Base-by-base conservation (phyloP, 768 basidiomycete species). In the Pisolithus tinctorius region DNA sequence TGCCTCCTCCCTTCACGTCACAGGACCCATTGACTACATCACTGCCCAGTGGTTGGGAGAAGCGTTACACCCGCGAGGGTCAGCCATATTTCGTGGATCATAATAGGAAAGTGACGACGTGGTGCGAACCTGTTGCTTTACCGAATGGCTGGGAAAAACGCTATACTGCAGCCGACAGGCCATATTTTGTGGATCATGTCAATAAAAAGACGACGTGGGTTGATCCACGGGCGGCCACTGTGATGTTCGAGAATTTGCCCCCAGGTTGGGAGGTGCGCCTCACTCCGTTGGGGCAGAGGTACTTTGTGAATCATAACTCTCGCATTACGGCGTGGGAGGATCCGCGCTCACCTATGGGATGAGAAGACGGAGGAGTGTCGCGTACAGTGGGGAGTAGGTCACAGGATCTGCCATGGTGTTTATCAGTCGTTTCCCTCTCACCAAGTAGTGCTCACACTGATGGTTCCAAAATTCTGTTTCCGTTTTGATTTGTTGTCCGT, bases 181-280 rank as follows among this genome's bases (percentile, higher is more conserved):
- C 79, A 23, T 94, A 93, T 68, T 93, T 86, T 63, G 89, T 93
- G 52, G 92, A 95, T 65, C 93, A 93, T 65, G 84, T 78, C 58
- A 81, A 82, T 4, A 80, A 87, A 53, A 76, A 79, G 9, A 93
- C 91, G 38, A 86, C 88, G 20, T 93, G 92, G 92, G 77, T 80
- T 58, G 77, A 82, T 50, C 54, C 71, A 6, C 62, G 69, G 16
- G 61, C 66, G 44, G 55, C 74, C 9, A 67, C n/a, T 36, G 54
- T 62, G 27, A 29, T 29, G 27, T 29, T 92, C 16, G 91, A 92
- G 0, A 82, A 88, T 10, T 74, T 95, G 36, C 93, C 92, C 7
- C 86, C 83, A 41, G 92, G 91, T 53, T 95, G 92, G 92, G 92
- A 95, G 70, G 93, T 94, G 92, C 78, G 93, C n/a, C 68, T 93